Conservation (phyloP, 192 early-diverging fungal genomes). For the Piromyces finnis region DNA sequence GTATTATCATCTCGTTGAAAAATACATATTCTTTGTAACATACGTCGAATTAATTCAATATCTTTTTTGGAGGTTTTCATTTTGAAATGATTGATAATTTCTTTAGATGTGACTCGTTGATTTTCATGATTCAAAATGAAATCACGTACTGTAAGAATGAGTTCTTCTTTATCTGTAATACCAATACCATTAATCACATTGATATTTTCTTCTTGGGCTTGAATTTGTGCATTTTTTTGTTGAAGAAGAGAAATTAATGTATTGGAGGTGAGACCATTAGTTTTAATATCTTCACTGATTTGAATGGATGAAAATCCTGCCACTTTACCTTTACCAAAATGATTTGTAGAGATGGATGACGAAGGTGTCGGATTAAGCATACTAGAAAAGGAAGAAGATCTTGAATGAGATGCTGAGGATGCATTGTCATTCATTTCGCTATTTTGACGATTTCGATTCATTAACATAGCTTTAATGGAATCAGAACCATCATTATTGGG, state of each 20-base stretch:
- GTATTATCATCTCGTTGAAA: conserved; percentile 21
- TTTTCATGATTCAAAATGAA: conserved; percentile 20
- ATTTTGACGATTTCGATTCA: neutral
- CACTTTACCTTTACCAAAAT: conserved; percentile 5
- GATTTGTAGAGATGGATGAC: neutral
- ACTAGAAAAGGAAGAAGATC: too few species aligned
- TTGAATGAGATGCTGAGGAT: neutral
- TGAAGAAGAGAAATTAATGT: neutral
- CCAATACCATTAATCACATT: neutral
- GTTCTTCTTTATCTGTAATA: conserved; percentile 6
- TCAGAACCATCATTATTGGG: neutral
- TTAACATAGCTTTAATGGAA: neutral
- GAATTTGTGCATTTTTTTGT: neutral
- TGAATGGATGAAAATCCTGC: neutral
- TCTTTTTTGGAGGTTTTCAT: conserved; percentile 24
- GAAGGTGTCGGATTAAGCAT: neutral
- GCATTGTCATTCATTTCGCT: too few species aligned
- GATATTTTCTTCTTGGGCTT: neutral
- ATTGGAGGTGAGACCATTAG: neutral
- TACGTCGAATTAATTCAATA: conserved; percentile 6
- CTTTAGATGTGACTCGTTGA: conserved; percentile 17
- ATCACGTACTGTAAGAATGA: conserved; percentile 34
- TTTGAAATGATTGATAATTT: conserved; percentile 32
- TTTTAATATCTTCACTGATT: neutral
- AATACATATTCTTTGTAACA: conserved; percentile 48